Evolutionary conservation across 2,329 filamentous ascomycete species (phyloP).

Genomic region (Trichoderma afroharzianum): DNA sequence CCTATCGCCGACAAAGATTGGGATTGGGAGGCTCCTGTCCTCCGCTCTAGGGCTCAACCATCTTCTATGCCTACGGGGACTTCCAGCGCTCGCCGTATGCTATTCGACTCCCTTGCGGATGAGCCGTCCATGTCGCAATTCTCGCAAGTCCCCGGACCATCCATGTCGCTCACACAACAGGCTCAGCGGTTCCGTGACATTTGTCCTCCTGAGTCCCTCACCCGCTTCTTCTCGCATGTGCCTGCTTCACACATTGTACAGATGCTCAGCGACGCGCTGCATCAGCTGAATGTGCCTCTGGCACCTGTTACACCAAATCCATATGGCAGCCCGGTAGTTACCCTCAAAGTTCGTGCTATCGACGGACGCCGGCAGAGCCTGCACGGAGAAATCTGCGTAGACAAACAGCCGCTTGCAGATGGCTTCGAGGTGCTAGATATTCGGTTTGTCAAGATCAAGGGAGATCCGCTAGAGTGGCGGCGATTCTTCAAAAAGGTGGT

Average conservation of each 20-base stretch:
- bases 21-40: slow-evolving; percentile 78
- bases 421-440: slow-evolving; percentile 71
- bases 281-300: slow-evolving; percentile 78
- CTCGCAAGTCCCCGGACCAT: slow-evolving; percentile 71
- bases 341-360: slow-evolving; percentile 69
- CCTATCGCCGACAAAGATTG: slow-evolving; percentile 68
- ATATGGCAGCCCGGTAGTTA: slow-evolving; percentile 55
- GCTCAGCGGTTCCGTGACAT: slow-evolving; percentile 89
- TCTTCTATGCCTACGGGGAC: slow-evolving; percentile 34
- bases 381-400: slow-evolving; percentile 71
- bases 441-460: slow-evolving; percentile 89
- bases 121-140: slow-evolving; percentile 89
- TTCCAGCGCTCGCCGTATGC: slow-evolving; percentile 35
- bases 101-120: slow-evolving; percentile 67
- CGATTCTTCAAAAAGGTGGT: slow-evolving; percentile 96
- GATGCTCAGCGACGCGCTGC: slow-evolving; percentile 75
- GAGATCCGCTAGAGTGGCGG: slow-evolving; percentile 94
- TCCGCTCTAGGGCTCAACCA: slow-evolving; percentile 49
- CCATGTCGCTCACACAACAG: slow-evolving; percentile 81
- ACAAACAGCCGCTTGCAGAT: slow-evolving; percentile 57
- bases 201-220: slow-evolving; percentile 79
- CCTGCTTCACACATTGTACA: slow-evolving; percentile 72
- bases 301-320: slow-evolving; percentile 46
- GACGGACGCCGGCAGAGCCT: slow-evolving; percentile 70
- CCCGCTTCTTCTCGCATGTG: slow-evolving; percentile 86